Percentiles rank a stretch among this genome's conserved stretches.
Evolutionary conservation across 2,329 filamentous ascomycete species (phyloP).

Genomic region (Neopestalotiopsis sp.): DNA sequence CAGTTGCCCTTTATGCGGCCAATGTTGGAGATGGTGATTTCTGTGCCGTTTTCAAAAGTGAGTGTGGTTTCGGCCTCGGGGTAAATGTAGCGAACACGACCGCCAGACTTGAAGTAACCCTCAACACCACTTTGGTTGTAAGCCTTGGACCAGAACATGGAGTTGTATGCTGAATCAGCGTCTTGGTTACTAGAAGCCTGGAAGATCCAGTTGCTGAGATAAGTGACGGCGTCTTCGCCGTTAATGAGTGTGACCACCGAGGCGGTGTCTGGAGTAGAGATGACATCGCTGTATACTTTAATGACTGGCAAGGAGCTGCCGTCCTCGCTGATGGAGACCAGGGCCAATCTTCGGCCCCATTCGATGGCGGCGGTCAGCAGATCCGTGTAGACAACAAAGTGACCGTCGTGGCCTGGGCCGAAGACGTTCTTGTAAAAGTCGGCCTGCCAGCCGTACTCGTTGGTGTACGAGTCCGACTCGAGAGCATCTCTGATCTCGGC

Average conservation of each 20-base stretch:
- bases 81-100: slow-evolving; percentile 40
- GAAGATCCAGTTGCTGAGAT: slow-evolving; percentile 34
- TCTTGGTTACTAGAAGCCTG: slow-evolving; percentile 42
- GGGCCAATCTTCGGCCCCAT: slow-evolving; percentile 36
- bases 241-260: slow-evolving; percentile 36
- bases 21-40: slow-evolving; percentile 35
- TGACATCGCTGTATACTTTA: slow-evolving; percentile 39
- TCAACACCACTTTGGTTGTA: slow-evolving; percentile 35
- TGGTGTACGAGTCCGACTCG: slow-evolving; percentile 38
- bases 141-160: slow-evolving; percentile 43
- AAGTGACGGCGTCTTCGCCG: slow-evolving; percentile 34
- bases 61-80: slow-evolving; percentile 44
- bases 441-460: slow-evolving; percentile 46
- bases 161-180: slow-evolving; percentile 45
- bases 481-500: slow-evolving; percentile 38
- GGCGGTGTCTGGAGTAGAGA: slow-evolving; percentile 33
- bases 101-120: slow-evolving; percentile 43
- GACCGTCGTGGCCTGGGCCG: slow-evolving; percentile 45
- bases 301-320: slow-evolving; percentile 33
- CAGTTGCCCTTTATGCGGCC: slow-evolving; percentile 41
- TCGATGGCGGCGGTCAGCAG: slow-evolving; percentile 42
- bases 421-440: slow-evolving; percentile 44
- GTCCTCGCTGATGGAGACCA: slow-evolving; percentile 37
- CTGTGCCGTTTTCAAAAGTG: slow-evolving; percentile 44
- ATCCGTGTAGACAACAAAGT: slow-evolving; percentile 47